A percentile compares a stretch with the other conserved stretches of the same genome.
Evolutionary conservation across 371 early-diverging fungal species (phyloP).

Genomic region (Mortierella sp.): DNA sequence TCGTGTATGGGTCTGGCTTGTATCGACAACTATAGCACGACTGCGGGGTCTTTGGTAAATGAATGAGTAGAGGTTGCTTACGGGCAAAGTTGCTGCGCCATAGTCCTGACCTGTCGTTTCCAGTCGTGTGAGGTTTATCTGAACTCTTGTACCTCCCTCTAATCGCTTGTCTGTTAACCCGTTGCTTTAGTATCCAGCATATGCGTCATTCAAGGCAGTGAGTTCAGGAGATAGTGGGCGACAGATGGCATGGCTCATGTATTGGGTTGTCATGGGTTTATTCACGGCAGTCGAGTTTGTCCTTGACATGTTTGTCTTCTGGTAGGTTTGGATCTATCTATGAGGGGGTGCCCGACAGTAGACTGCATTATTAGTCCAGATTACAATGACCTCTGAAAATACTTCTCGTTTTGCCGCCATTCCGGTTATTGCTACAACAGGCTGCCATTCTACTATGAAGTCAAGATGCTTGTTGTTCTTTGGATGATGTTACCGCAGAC

Average conservation of each 20-base stretch:
- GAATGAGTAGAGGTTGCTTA: neutral
- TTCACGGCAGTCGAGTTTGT: conserved; percentile 41
- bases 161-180: too few species aligned
- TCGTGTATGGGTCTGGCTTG: too few species aligned
- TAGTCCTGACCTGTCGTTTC: neutral
- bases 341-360: too few species aligned
- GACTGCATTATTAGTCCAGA: neutral
- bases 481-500: conserved; percentile 53
- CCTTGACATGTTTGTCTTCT: conserved; percentile 42
- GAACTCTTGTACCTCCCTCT: neutral
- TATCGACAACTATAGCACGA: conserved; percentile 12
- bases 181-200: conserved; percentile 38
- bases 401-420: neutral
- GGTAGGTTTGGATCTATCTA: conserved; percentile 16
- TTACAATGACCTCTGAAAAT: conserved; percentile 1
- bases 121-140: neutral
- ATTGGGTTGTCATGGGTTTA: conserved; percentile 51
- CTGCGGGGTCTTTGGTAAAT: conserved; percentile 43
- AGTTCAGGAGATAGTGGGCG: conserved; percentile 35
- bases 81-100: neutral
- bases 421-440: neutral
- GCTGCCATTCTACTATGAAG: conserved; percentile 50
- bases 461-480: conserved; percentile 41
- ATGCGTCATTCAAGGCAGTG: conserved; percentile 53
- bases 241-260: conserved; percentile 51